phyloP scores from a whole-genome alignment of 1,284 basidiomycete species.

The Sanghuangporus weigelae region DNA sequence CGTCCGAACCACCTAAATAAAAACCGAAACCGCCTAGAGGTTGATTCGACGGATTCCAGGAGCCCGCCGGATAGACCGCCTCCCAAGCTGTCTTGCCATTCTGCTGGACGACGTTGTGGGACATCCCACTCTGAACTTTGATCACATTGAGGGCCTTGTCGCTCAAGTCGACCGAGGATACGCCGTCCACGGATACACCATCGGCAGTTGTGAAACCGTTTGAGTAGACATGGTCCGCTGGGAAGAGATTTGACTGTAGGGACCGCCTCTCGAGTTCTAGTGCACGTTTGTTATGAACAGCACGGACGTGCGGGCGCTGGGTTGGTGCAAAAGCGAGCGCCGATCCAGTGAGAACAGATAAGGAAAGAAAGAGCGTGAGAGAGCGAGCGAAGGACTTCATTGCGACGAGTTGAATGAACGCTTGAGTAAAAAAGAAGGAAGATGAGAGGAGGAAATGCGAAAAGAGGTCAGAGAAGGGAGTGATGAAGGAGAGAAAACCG shows the following conservation, averaged over 20 bases:
- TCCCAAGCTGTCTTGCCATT: slow-evolving; percentile 19
- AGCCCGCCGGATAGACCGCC: slow-evolving; percentile 19
- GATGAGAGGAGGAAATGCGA: background rate
- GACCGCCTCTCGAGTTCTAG: background rate
- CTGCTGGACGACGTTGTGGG: slow-evolving; percentile 17
- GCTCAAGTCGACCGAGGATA: slow-evolving; percentile 23
- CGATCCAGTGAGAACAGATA: background rate
- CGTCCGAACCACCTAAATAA: slow-evolving; percentile 16
- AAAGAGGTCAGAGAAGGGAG: background rate
- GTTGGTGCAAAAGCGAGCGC: background rate
- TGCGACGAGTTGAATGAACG: background rate
- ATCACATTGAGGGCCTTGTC: slow-evolving; percentile 28
- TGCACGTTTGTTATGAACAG: background rate
- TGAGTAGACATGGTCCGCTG: slow-evolving; percentile 3
- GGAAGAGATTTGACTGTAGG: slow-evolving; percentile 15
- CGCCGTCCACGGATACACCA: slow-evolving; percentile 14
- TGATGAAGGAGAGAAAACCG: background rate
- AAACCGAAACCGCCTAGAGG: slow-evolving; percentile 20
- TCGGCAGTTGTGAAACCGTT: slow-evolving; percentile 20
- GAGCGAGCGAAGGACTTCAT: slow-evolving; percentile 1
- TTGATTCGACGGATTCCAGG: slow-evolving; percentile 15
- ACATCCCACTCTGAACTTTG: slow-evolving; percentile 18
- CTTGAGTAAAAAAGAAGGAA: background rate
- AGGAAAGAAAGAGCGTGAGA: background rate
- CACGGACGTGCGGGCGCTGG: background rate